A percentile compares a stretch with the other conserved stretches of the same genome.
phyloP scores from a whole-genome alignment of 176 grass and related monocot genomes.

The Poa annua region DNA sequence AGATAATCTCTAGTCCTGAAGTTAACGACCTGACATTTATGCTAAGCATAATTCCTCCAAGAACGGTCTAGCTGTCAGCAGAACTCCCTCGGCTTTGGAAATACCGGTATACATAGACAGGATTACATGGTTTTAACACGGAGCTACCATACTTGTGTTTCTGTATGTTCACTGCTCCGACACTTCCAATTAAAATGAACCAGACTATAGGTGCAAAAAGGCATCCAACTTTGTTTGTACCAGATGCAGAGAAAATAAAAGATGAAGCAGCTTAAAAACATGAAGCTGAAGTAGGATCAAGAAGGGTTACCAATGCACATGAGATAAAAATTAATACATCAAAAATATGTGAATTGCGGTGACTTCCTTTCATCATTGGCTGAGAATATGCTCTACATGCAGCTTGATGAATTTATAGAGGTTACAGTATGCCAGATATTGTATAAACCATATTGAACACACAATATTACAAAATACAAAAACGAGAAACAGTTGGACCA shows the following conservation, averaged over 20 bases:
- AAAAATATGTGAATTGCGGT: background rate
- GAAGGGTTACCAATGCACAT: slow-evolving; percentile 5
- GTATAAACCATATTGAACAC: too few relatives aligned
- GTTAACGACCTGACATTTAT: slow-evolving; percentile 55
- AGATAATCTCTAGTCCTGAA: background rate
- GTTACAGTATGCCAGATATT: too few relatives aligned
- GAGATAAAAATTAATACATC: slow-evolving; percentile 13
- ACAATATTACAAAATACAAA: too few relatives aligned
- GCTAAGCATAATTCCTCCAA: slow-evolving; percentile 77
- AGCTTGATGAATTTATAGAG: too few relatives aligned
- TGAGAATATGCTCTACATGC: background rate
- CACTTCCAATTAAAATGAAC: slow-evolving; percentile 88
- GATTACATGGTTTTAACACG: slow-evolving; percentile 87
- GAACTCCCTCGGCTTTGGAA: slow-evolving; percentile 48
- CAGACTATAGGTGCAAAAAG: slow-evolving; percentile 93
- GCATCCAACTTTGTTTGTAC: slow-evolving; percentile 94
- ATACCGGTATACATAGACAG: slow-evolving; percentile 61
- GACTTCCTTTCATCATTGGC: slow-evolving; percentile 24
- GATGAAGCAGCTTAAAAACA: slow-evolving; percentile 20
- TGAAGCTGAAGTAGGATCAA: slow-evolving; percentile 10
- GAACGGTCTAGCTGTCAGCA: slow-evolving; percentile 67
- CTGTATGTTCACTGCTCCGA: slow-evolving; percentile 84
- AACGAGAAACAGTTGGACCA: too few relatives aligned
- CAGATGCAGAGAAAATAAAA: slow-evolving; percentile 44
- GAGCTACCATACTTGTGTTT: slow-evolving; percentile 78